Percentiles rank a stretch among this genome's conserved stretches.
Conservation (phyloP, 1,284 basidiomycete genomes). For the Exobasidium cylindrosporum region DNA sequence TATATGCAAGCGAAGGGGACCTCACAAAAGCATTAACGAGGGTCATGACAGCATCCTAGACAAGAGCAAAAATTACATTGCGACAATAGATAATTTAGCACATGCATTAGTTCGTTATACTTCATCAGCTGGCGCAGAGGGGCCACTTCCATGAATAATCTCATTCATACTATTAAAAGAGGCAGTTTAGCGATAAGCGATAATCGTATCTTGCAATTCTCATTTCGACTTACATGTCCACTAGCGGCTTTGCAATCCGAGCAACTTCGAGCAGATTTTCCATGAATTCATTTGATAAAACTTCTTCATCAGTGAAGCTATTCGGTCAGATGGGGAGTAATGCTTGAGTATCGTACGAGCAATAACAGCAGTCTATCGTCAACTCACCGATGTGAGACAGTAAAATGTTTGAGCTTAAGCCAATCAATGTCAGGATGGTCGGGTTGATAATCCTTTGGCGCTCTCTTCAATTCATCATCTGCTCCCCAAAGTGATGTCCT, state of each 20-base stretch:
- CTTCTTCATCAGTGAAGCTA: conserved; percentile 75
- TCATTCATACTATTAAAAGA: conserved; percentile 10
- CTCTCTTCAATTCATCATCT: conserved; percentile 72
- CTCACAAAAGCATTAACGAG: not conserved
- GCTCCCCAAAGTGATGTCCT: conserved; percentile 74
- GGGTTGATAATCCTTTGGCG: conserved; percentile 63
- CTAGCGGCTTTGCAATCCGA: conserved; percentile 68
- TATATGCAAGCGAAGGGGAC: not conserved
- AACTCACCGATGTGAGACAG: conserved; percentile 67
- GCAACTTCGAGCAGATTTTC: conserved; percentile 64
- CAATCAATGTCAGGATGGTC: conserved; percentile 80
- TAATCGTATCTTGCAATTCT: too few relatives aligned
- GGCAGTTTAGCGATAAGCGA: too few relatives aligned
- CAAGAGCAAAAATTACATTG: not conserved
- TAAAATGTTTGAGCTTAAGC: conserved; percentile 75
- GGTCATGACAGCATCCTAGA: not conserved
- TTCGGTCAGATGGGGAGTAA: not conserved
- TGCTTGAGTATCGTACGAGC: not conserved
- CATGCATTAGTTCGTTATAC: not conserved
- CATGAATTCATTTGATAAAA: conserved; percentile 67
- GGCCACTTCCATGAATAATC: not conserved
- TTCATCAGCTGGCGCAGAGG: not conserved
- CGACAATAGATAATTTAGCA: not conserved
- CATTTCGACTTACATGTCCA: conserved; percentile 67
- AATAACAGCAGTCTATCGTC: not conserved